Percentiles rank a stretch among this genome's conserved stretches.
phyloP scores from a whole-genome alignment of 257 asterid genomes.

The Solanum bukasovii region DNA sequence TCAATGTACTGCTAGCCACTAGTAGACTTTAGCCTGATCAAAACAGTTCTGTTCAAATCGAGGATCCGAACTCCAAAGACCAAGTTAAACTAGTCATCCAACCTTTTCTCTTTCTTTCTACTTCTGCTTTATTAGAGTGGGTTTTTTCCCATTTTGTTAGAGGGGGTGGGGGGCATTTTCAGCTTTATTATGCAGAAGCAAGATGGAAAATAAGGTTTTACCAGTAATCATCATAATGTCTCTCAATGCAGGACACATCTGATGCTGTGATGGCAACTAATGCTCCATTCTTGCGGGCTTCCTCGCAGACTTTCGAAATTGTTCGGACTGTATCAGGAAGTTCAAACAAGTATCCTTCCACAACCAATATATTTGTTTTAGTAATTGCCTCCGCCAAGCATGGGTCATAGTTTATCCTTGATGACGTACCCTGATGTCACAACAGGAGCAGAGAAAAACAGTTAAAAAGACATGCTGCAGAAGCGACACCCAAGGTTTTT shows the following conservation, averaged over 20 bases:
- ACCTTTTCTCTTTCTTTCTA: neutral
- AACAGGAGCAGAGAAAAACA: slow-evolving; percentile 2
- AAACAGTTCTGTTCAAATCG: neutral
- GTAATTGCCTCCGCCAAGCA: slow-evolving; percentile 65
- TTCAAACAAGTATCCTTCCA: slow-evolving; percentile 95
- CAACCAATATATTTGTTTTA: slow-evolving; percentile 70
- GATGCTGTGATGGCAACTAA: slow-evolving; percentile 95
- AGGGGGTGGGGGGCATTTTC: neutral
- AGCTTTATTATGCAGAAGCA: neutral
- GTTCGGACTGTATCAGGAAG: slow-evolving; percentile 86
- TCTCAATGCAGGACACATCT: slow-evolving; percentile 83
- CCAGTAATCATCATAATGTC: slow-evolving; percentile 94
- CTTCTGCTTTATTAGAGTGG: neutral
- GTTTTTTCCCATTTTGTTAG: neutral
- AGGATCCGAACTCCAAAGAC: neutral
- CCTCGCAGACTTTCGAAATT: slow-evolving; percentile 74
- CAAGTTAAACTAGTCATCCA: neutral
- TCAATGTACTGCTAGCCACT: neutral
- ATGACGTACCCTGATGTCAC: slow-evolving; percentile 73
- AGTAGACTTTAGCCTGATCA: neutral
- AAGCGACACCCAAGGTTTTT: neutral
- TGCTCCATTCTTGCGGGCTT: slow-evolving; percentile 83
- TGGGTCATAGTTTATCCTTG: slow-evolving; percentile 58
- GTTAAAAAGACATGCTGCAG: neutral
- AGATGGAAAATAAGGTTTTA: slow-evolving; percentile 9